Evolutionary conservation across 2,329 filamentous ascomycete species (phyloP), one percentile per base, ranked within the genome.

Genomic region (Epichloe amarillans): DNA sequence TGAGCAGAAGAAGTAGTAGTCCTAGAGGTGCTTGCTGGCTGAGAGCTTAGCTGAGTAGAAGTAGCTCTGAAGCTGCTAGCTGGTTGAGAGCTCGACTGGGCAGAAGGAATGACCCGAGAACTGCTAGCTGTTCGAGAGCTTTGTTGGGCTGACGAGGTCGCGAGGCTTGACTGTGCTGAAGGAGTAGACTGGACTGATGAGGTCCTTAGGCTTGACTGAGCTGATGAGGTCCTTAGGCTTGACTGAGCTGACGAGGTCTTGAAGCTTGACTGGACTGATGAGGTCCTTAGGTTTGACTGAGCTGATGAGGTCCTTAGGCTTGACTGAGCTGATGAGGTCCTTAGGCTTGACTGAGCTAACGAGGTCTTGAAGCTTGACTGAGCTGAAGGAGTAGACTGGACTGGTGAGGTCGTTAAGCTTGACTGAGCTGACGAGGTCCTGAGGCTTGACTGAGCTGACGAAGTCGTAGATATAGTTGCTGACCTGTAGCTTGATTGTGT

Each of bases 391-490:
- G n/a, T n/a, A n/a, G n/a, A n/a, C n/a, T n/a, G n/a, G n/a, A n/a
- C n/a, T n/a, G n/a, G n/a, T 1, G 23, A 26, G 23, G 2, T 26
- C 23, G 0, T 26, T 0, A 7, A 8, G 1, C 23, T 26, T 26
- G 23, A 26, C 23, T 26, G 23, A 8, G 6, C 6, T 26, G 6
- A 2, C 23, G 23, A 26, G 23, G 23, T 26, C 23, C 7, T 26
- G 6, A 3, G 7, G 2, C 23, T 26, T 26, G 23, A 26, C 23
- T 37, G 36, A 37, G 36, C 36, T 37, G 36, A 37, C 15, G 36
- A 37, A 26, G 26, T 26, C 26, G 26, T 26, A 26, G 26, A 3
- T 8, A 26, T 8, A 26, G 26, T 26, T 26, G 26, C 7, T 26
- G 26, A 26, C 26, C 26, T 26, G 26, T 7, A 26, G 26, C 26